Evolutionary conservation across 2,329 filamentous ascomycete genomes (phyloP), one percentile per base, ranked within the genome.

Genomic region (Aureobasidium sp.): DNA sequence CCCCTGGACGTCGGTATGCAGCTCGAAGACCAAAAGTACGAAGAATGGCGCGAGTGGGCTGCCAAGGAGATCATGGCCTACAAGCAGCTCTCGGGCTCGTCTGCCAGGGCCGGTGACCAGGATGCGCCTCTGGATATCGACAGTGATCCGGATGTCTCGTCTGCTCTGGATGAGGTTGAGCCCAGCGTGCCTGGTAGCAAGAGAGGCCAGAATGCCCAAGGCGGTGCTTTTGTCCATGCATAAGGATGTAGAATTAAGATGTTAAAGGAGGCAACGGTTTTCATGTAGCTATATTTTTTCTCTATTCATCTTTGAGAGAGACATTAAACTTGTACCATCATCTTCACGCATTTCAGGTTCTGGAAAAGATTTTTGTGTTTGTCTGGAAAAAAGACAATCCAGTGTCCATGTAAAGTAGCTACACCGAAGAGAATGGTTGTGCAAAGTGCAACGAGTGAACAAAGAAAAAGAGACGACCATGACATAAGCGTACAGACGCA

Each of bases 11-110:
- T 96, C 62, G 86, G 90, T 67, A 89, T 94, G 85, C 79, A 87
- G 65, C 80, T 96, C 59, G 94, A 99, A 76, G 86, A 95, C 76
- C 76, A 82, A 68, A 80, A 85, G 64, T 96, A 86, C 74, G 90
- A 97, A 75, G 78, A 80, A 65, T 99, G 94, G 94, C 93, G 91
- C 81, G 70, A 71, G 29, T 96, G 91, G 89, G 91, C 91, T 9
- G 72, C 74, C 64, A 72, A 78, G 66, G 77, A 85, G 71, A 77
- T 80, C 41, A 77, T 79, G 41, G 67, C 79, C 5, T 69, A 78
- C 65, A 77, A 80, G 64, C 78, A 82, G 64, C 74, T 75, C 63
- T 69, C 73, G 22, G 57, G 57, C 25, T 51, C 57, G 2, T 49
- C 44, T 3, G 34, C 15, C 17, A 20, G 17, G 22, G 80, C 80